Conservation (phyloP, 2,329 filamentous ascomycete genomes). For the Mycosphaerella arachidis region DNA sequence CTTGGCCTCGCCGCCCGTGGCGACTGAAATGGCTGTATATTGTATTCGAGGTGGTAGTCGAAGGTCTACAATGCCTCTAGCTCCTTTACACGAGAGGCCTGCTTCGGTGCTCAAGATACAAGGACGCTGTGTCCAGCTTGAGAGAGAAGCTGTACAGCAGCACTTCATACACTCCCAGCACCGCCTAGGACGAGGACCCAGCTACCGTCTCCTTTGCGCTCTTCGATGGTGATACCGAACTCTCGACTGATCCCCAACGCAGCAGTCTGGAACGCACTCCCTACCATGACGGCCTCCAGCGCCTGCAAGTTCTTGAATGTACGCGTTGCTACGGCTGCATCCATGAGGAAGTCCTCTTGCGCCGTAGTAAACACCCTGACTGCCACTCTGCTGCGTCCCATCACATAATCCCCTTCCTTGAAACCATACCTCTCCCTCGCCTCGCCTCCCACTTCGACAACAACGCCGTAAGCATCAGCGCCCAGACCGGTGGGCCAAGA, state of each 20-base stretch:
- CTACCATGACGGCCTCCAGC: background rate
- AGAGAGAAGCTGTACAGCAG: background rate
- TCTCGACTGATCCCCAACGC: background rate
- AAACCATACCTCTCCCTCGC: background rate
- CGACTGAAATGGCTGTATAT: background rate
- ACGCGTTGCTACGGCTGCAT: background rate
- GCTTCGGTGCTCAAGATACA: background rate
- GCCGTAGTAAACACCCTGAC: background rate
- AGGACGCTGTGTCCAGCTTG: background rate
- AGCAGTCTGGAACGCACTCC: constrained; percentile 1
- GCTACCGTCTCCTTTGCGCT: background rate
- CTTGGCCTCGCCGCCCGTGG: background rate
- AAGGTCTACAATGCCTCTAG: background rate
- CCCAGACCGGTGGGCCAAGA: constrained; percentile 3
- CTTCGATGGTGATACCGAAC: background rate
- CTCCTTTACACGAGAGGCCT: background rate
- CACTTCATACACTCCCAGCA: constrained; percentile 1
- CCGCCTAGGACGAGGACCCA: constrained; percentile 3
- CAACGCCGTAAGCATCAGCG: background rate
- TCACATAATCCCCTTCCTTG: constrained; percentile 1
- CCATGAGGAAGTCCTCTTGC: constrained; percentile 4
- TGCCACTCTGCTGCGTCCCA: background rate
- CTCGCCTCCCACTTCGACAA: background rate
- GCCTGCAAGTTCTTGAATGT: background rate
- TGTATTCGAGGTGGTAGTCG: background rate